A percentile compares a stretch with the other conserved stretches of the same genome.
Evolutionary conservation across 2,329 filamentous ascomycete genomes (phyloP).

Genomic region (Penicillium sp.): DNA sequence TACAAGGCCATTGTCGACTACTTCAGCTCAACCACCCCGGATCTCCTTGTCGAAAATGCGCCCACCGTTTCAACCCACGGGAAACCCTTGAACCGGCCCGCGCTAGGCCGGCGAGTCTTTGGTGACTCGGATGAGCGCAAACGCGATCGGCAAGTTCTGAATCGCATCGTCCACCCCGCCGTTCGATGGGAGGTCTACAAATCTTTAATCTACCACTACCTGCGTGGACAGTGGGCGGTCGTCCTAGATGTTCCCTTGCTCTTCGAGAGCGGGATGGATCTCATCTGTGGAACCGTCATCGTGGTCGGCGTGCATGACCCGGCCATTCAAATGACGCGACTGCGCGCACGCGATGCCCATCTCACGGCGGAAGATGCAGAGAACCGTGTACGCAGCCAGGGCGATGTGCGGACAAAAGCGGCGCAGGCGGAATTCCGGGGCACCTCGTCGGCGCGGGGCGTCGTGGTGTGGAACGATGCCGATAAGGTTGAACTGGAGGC

Average conservation of each 20-base stretch:
- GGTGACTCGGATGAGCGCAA: constrained; percentile 65
- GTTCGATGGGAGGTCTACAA: constrained; percentile 78
- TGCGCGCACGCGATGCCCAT: constrained; percentile 70
- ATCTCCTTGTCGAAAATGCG: constrained; percentile 63
- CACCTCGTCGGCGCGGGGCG: constrained; percentile 53
- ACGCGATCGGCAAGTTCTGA: constrained; percentile 69
- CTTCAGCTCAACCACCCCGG: constrained; percentile 77
- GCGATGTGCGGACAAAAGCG: constrained; percentile 78
- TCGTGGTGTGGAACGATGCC: constrained; percentile 88
- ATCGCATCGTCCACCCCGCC: constrained; percentile 86
- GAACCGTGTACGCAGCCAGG: constrained; percentile 81
- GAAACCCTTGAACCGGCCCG: constrained; percentile 74
- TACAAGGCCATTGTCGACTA: constrained; percentile 76
- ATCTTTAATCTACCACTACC: constrained; percentile 64
- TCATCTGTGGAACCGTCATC: constrained; percentile 75
- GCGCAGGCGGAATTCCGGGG: constrained; percentile 60
- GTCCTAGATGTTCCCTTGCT: constrained; percentile 88
- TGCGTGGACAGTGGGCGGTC: constrained; percentile 76
- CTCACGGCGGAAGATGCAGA: constrained; percentile 78
- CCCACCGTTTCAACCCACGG: constrained; percentile 21
- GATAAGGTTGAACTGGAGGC: constrained; percentile 61
- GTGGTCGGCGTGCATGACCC: constrained; percentile 82
- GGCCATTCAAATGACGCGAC: constrained; percentile 70
- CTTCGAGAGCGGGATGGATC: constrained; percentile 82
- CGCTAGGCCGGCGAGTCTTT: constrained; percentile 79